Evolutionary conservation across 768 basidiomycete genomes (phyloP).

Genomic region (Kwoniella europaea): DNA sequence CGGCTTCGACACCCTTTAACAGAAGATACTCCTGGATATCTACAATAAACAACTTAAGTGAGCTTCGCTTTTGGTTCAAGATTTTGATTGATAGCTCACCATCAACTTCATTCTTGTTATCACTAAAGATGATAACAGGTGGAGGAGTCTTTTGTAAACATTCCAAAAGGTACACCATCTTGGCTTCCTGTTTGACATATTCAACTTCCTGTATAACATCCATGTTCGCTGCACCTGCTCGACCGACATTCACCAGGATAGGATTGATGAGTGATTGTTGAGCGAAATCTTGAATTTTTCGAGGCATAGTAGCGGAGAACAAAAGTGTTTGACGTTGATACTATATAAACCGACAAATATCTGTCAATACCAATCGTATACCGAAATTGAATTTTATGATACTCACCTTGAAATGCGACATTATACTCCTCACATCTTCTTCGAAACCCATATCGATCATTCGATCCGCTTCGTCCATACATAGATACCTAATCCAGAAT

Average conservation of each 20-base stretch:
- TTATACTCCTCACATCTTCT: conserved; percentile 92
- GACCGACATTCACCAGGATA: conserved; percentile 93
- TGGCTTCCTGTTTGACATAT: conserved; percentile 99
- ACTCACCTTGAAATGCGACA: conserved; percentile 95
- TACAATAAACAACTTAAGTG: conserved; percentile 51
- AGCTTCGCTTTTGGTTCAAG: not conserved
- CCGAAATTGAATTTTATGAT: no score
- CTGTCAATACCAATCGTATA: no score
- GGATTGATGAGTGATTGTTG: conserved; percentile 94
- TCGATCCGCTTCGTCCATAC: conserved; percentile 95
- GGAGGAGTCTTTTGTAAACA: conserved; percentile 98
- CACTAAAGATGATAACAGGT: conserved; percentile 95
- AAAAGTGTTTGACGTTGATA: conserved; percentile 94
- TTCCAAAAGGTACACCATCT: conserved; percentile 98
- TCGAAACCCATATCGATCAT: conserved; percentile 99
- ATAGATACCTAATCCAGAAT: conserved; percentile 67
- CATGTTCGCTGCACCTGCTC: conserved; percentile 95
- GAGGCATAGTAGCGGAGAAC: conserved; percentile 98
- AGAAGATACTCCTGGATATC: conserved; percentile 98
- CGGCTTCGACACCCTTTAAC: conserved; percentile 95
- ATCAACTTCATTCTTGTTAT: conserved; percentile 99
- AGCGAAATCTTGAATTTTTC: conserved; percentile 98
- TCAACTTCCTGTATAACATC: conserved; percentile 92
- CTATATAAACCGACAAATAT: conserved; percentile 59
- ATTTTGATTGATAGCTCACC: conserved; percentile 63